Evolutionary conservation across 2,329 filamentous ascomycete species (phyloP), one percentile per base, ranked within the genome.

Genomic region (Colletotrichum sp.): DNA sequence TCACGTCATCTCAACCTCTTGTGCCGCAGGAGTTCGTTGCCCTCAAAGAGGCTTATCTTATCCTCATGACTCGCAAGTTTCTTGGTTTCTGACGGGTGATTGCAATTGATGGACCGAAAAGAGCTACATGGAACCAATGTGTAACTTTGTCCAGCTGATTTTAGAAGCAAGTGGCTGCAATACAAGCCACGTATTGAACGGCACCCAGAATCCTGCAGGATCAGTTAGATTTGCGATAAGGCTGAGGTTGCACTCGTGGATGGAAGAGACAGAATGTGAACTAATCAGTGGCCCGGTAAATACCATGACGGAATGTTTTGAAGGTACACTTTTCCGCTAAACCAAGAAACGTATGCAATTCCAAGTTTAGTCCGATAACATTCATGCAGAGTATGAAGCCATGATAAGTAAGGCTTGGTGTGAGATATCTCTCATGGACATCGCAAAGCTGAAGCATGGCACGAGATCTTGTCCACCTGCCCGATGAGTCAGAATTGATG

Each of bases 1-100:
- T 52, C 43, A 52, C 43, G 43, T 52, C 43, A 52, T 52, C 43
- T 21, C 43, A 52, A 21, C 43, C n/a, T 52, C n/a, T 52, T 52
- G 43, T 52, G n/a, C 43, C 43, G 43, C 43, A 52, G 43, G 43
- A 52, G 43, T 52, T 52, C 43, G 43, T 52, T 52, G 43, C 43
- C 43, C 43, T 52, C n/a, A 52, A 52, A 21, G 12, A 52, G 43
- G 43, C 43, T 21, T 52, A 52, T 52, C 43, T 52, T 52, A 21
- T 52, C 43, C 43, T 21, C 10, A 21, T 52, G 43, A 21, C n/a
- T 52, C 43, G 43, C 13, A 24, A 13, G n/a, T 52, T 24, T 52
- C 43, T 21, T 52, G 43, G 43, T 8, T 52, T 52, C 43, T 52
- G n/a, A 21, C 43, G n/a, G n/a, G 3, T 24, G 43, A 12, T 52